Conservation (phyloP, 345 rosid species). For the Ceriops zippeliana region DNA sequence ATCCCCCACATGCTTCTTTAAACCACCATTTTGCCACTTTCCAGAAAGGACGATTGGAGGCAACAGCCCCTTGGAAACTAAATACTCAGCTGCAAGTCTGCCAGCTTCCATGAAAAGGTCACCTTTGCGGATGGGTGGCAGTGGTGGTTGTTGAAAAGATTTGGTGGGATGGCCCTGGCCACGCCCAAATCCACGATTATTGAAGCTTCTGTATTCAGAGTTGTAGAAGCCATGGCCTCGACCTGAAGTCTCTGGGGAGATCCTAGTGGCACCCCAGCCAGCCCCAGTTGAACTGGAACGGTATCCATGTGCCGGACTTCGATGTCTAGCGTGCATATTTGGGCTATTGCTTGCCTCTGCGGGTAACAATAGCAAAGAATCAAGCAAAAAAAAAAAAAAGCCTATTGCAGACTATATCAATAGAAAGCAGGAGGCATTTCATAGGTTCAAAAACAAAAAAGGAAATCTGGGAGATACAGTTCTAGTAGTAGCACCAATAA, state of each 20-base stretch:
- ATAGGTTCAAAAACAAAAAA: too few species aligned
- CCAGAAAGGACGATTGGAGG: conserved; percentile 55
- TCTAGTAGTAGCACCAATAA: too few species aligned
- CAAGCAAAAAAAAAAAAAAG: not conserved
- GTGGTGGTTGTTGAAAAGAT: conserved; percentile 48
- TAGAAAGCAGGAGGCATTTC: too few species aligned
- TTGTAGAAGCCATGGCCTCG: conserved; percentile 79
- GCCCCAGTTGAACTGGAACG: conserved; percentile 68
- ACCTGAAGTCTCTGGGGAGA: conserved; percentile 58
- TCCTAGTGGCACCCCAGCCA: conserved; percentile 53
- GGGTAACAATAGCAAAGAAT: not conserved
- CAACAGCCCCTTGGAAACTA: conserved; percentile 75
- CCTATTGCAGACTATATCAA: too few species aligned
- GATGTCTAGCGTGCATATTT: conserved; percentile 84
- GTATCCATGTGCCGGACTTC: conserved; percentile 86
- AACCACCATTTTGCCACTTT: conserved; percentile 74
- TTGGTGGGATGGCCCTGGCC: conserved; percentile 64
- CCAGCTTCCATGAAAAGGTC: conserved; percentile 88
- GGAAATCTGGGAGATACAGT: too few species aligned
- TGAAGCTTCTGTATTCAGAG: conserved; percentile 64
- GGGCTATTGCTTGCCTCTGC: conserved; percentile 2
- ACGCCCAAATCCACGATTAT: conserved; percentile 70
- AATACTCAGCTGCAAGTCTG: conserved; percentile 85
- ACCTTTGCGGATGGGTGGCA: conserved; percentile 50
- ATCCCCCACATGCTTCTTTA: conserved; percentile 55